Conservation (phyloP, 805 yeast genomes). For the Cyberlindnera mrakii region DNA sequence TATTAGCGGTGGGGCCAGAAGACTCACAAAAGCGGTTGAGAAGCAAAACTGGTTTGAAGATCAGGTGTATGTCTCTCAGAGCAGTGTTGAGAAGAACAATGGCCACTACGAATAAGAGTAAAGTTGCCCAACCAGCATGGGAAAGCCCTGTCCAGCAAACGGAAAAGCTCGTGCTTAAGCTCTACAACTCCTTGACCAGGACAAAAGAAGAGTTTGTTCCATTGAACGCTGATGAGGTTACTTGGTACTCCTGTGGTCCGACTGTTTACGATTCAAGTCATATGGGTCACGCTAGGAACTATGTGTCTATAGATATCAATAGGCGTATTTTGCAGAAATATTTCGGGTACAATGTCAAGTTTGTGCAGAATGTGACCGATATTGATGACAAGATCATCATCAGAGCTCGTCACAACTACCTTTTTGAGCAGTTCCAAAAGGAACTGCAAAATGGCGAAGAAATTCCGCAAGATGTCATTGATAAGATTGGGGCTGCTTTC, state of each 20-base stretch:
- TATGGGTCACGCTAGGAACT: slow-evolving; percentile 98
- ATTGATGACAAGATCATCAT: slow-evolving; percentile 95
- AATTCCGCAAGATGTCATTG: slow-evolving; percentile 29
- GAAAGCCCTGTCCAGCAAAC: slow-evolving; percentile 27
- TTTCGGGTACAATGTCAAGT: slow-evolving; percentile 82
- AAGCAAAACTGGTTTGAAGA: background rate
- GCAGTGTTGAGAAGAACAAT: slow-evolving; percentile 13
- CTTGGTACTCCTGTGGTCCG: slow-evolving; percentile 99
- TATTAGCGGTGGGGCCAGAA: too few species aligned
- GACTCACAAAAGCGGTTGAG: too few species aligned
- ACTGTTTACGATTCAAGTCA: slow-evolving; percentile 95
- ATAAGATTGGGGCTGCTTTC: slow-evolving; percentile 39
- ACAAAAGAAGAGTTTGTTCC: slow-evolving; percentile 78
- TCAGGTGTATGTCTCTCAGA: slow-evolving; percentile 5
- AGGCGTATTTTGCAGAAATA: slow-evolving; percentile 85
- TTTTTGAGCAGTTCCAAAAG: slow-evolving; percentile 56
- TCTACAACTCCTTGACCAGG: slow-evolving; percentile 82
- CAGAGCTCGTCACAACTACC: slow-evolving; percentile 84
- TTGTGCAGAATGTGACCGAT: slow-evolving; percentile 97
- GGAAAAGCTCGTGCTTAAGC: slow-evolving; percentile 41
- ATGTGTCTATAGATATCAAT: slow-evolving; percentile 89
- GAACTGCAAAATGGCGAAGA: slow-evolving; percentile 21
- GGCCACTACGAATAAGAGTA: slow-evolving; percentile 23
- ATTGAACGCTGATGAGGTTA: slow-evolving; percentile 50
- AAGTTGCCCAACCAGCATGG: slow-evolving; percentile 50